A percentile compares a stretch with the other conserved stretches of the same genome.
These are phyloP conservation scores for Cutaneotrichosporon mucoides DNA, from an alignment of 1,284 basidiomycete genomes.

Conservation along the genomic window DNA sequence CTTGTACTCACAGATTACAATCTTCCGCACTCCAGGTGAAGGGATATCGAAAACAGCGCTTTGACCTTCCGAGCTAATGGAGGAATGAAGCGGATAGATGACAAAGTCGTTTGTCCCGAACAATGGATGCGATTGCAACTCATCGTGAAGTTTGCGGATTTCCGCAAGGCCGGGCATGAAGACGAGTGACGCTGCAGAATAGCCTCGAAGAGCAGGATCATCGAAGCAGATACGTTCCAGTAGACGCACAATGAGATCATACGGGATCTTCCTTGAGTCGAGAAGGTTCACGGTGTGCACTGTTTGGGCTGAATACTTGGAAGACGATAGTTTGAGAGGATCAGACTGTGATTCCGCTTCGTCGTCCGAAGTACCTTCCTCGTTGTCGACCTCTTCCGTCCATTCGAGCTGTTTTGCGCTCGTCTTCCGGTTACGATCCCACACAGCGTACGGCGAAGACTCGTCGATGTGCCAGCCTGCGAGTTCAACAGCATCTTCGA, in stretches of 20 bases:
- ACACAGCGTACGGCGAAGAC: constrained; percentile 74
- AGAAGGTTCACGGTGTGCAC: constrained; percentile 76
- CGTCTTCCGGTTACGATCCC: constrained; percentile 52
- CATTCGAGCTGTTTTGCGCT: constrained; percentile 58
- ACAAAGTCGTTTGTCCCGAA: constrained; percentile 72
- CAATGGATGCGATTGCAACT: constrained; percentile 66
- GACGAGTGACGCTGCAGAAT: constrained; percentile 78
- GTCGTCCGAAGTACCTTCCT: constrained; percentile 37
- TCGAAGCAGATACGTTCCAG: constrained; percentile 83
- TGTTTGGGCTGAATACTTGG: constrained; percentile 64
- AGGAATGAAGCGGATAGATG: constrained; percentile 90
- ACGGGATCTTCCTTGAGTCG: constrained; percentile 85
- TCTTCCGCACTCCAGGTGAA: constrained; percentile 74
- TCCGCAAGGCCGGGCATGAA: constrained; percentile 92
- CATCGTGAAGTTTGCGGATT: constrained; percentile 83
- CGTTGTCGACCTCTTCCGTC: constrained; percentile 67
- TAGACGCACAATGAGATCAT: constrained; percentile 80
- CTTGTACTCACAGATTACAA: constrained; percentile 66
- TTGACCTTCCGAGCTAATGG: constrained; percentile 84
- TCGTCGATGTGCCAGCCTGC: constrained; percentile 81
- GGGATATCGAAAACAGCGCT: constrained; percentile 85
- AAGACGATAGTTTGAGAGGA: constrained; percentile 42
- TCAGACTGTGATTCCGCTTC: constrained; percentile 37
- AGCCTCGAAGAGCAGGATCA: constrained; percentile 51
- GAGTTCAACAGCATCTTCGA: constrained; percentile 90